Evolutionary conservation across 148 eudicot species (phyloP), one percentile per base, ranked within the genome.

Genomic region (Fagopyrum tataricum): DNA sequence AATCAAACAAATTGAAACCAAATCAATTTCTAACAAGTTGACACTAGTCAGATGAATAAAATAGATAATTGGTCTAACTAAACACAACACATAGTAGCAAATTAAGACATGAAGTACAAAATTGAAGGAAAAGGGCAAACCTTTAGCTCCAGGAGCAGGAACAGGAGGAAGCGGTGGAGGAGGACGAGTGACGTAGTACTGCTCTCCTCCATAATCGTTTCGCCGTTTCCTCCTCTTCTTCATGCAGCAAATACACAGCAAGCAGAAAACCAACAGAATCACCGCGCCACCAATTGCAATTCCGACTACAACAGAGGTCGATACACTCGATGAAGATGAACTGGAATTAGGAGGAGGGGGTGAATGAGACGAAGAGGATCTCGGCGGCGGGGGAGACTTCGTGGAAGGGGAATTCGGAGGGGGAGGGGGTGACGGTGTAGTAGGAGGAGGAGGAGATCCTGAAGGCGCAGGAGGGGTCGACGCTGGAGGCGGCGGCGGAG

Each of bases 251-350:
- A 66, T 15, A 26, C 41, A 66, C 41, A 66, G 44, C 70, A 66
- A 37, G 10, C 70, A 3, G 6, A 66, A 7, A 20, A 66, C 4
- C 20, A 40, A 13, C 70, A 66, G 70, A 66, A 66, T 66, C 43
- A 66, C 43, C 15, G 37, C 70, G 18, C 70, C 70, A 13, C 70
- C 70, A 66, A 66, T 66, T 14, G 70, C 70, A 31, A 66, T 66
- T 15, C 70, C 70, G 43, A 37, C 42, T 31, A 66, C 70, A 31
- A 20, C 44, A 11, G 43, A 15, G 9, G 70, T 66, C 31, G 70
- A 66, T 12, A 66, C 13, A 66, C 43, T 40, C 43, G 79, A 56
- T 9, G 79, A 40, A 43, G 85, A 67, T 11, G 82, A 40, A 17
- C n/a, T 11, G 17, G 70, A 66, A 31, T 11, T 1, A 40, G 43